Percentiles rank a stretch among this genome's conserved stretches.
Conservation (phyloP, 23 red algal species). For the Rhodosorus marinus region DNA sequence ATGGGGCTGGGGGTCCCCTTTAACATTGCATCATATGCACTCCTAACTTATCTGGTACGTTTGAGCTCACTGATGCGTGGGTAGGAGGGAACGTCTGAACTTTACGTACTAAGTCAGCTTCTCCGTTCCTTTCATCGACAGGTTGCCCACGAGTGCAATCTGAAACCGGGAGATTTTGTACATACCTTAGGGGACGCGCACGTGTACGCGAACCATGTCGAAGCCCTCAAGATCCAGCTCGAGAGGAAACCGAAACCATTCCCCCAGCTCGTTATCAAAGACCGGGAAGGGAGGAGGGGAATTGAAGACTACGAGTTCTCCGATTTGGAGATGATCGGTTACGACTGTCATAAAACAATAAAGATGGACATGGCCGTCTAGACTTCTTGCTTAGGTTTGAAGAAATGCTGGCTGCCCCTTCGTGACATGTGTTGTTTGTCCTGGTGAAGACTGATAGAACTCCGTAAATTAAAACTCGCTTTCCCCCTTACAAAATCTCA, state of each 20-base stretch:
- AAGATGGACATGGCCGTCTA: slow-evolving; percentile 97
- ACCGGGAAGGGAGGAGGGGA: slow-evolving; percentile 5
- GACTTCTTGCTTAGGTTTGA: background rate
- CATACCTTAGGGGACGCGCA: slow-evolving; percentile 90
- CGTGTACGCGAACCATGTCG: slow-evolving; percentile 79
- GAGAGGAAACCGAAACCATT: slow-evolving; percentile 43
- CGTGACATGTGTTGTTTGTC: no score
- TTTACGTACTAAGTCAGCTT: background rate
- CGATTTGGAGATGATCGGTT: slow-evolving; percentile 54
- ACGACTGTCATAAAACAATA: slow-evolving; percentile 39
- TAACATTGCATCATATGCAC: slow-evolving; percentile 84
- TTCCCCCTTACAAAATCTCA: no score
- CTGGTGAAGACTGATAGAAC: no score
- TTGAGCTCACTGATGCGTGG: no score
- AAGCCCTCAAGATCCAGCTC: slow-evolving; percentile 55
- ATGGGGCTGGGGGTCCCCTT: slow-evolving; percentile 94
- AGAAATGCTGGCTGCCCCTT: no score
- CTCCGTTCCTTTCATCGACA: no score
- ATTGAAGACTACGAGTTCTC: slow-evolving; percentile 72
- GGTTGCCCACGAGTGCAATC: slow-evolving; percentile 53
- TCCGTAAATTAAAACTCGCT: no score
- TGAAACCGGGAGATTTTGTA: slow-evolving; percentile 59
- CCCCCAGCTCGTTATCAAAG: slow-evolving; percentile 34
- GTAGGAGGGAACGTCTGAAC: background rate
- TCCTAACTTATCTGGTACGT: slow-evolving; percentile 73